Base-by-base conservation (phyloP, 176 grass and related monocot genomes). In the Hyparrhenia diplandra region DNA sequence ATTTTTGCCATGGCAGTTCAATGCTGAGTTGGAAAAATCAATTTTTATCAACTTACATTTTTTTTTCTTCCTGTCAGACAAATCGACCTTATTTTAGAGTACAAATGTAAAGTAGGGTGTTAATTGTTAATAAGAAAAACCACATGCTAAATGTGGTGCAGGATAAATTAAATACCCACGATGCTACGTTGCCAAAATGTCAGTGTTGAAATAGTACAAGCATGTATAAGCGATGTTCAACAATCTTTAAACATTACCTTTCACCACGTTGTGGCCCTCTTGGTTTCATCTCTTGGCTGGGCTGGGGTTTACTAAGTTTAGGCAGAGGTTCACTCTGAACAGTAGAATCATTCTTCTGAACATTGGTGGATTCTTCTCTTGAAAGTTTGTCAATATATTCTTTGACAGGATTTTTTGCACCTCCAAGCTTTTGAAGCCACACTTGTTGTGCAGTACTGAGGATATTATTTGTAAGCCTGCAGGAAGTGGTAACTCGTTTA, bases 401-500 rank as follows among this genome's bases (percentile, higher is more conserved):
- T 82, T 86, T 89, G 41, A 95, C 88, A 54, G 92, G 90, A 80
- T 93, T 75, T n/a, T 95, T 95, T 29, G 95, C 92, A 84, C 95
- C 95, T 69, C n/a, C 95, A 72, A 91, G 75, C 82, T 95, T 98
- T 81, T 98, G 95, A 75, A 98, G 92, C 92, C 90, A 98, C 61
- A 95, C 75, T 86, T 98, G 95, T 40, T 98, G 95, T 25, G 86
- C 84, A 68, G 90, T 93, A 82, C 95, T 98, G 65, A 98, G 83
- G 69, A 95, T 86, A 86, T 98, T 98, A 80, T 98, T 98, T 74
- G 92, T 95, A 77, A 98, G 83, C 95, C 95, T 98, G 85, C 69
- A 91, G 81, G 25, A 71, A 83, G 37, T 1, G 34, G 64, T 40
- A 65, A 57, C 14, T 67, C 28, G 49, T 74, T n/a, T 68, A 41